Conservation (phyloP, 2,329 filamentous ascomycete species). For the Fusarium musae region DNA sequence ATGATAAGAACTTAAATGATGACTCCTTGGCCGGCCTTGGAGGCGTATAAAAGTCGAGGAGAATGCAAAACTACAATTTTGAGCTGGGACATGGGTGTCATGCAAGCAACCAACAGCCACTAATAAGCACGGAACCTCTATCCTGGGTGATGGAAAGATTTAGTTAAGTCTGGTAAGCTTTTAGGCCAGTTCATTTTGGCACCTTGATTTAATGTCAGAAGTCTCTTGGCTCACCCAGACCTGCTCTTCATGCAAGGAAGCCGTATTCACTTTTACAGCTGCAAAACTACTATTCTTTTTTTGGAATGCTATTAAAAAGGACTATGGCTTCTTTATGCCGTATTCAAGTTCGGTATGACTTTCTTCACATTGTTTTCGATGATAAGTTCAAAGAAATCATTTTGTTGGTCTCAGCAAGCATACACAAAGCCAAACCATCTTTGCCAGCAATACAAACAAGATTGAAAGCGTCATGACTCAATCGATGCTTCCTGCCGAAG, state of each 20-base stretch:
- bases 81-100: not conserved
- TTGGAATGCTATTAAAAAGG: too few relatives aligned
- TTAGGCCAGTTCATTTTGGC: fast-evolving
- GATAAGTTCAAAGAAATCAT: not conserved
- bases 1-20: too few relatives aligned
- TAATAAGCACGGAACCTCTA: not conserved
- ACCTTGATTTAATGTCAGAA: not conserved
- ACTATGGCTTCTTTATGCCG: fast-evolving
- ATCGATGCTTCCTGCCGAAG: not conserved
- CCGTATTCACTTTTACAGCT: not conserved
- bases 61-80: not conserved
- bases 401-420: fast-evolving
- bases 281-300: not conserved
- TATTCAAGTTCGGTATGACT: fast-evolving
- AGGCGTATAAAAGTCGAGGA: too few relatives aligned
- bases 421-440: fast-evolving
- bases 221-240: fast-evolving
- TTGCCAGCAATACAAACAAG: fast-evolving
- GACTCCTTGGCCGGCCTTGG: too few relatives aligned
- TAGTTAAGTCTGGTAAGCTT: fast-evolving
- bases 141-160: fast-evolving
- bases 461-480: not conserved
- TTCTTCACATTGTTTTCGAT: fast-evolving
- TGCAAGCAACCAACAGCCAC: not conserved
- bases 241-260: not conserved